Evolutionary conservation across 805 yeast species (phyloP), one percentile per base, ranked within the genome.

Genomic region (Yamadazyma scolyti): DNA sequence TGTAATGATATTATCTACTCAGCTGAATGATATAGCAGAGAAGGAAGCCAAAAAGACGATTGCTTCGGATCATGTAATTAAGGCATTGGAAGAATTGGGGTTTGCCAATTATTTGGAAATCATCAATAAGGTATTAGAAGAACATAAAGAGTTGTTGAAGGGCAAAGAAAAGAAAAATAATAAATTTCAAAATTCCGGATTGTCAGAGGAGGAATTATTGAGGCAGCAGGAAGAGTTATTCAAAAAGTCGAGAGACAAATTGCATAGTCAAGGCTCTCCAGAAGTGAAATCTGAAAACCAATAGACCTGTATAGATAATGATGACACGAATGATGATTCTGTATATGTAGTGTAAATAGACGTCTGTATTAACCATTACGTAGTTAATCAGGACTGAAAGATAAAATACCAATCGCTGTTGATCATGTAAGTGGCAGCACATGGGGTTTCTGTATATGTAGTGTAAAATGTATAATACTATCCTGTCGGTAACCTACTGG

Each of bases 31-130:
- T 40, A 88, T 93, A 43, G 97, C 97, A 1, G 97, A 93, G 47
- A 83, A 82, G 47, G 98, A 93, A 54, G 79, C 94, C 32, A 93
- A 93, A 58, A 93, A 93, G 59, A 93, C 98, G 2, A 93, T 93
- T 25, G 95, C 96, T 1, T 82, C 95, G 2, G 98, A 93, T 54
- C 98, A 93, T 54, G 97, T 93, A 22, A 73, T 90, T 41, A 83
- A 81, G 49, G 97, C 97, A 1, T 63, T 93, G 26, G 79, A 76
- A 39, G 95, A 84, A 48, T 68, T 93, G 33, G 98, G 95, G 16
- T 93, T 87, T 56, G 72, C 71, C 17, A 88, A 85, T 37, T 93
- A 90, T 55, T 69, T 93, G 30, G 89, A 82, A 20, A 81, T 86
- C 16, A 75, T 93, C 26, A 81, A 84, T 48, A 79, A 81, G 41